Evolutionary conservation across 2,329 filamentous ascomycete species (phyloP), one percentile per base, ranked within the genome.

Genomic region (Microdochium bolleyi): DNA sequence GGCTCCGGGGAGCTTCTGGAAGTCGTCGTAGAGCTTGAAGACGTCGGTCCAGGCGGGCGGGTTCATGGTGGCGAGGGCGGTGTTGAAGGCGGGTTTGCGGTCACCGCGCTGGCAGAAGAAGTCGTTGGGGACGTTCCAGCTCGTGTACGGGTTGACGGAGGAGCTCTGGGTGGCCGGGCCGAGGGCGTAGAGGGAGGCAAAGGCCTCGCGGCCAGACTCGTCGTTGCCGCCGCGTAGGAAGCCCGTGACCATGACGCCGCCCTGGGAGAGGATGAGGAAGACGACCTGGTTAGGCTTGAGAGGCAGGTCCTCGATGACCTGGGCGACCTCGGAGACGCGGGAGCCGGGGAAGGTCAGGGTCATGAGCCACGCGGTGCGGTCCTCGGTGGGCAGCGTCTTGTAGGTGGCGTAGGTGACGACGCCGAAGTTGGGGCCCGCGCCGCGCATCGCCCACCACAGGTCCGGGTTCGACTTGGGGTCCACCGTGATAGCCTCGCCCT

Each of bases 341-440:
- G 48, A 49, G 24, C 57, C 52, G 24, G 57, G 51, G 50, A 65
- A 64, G 50, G 57, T 54, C 10, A 65, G 49, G 5, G 54, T 51
- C 13, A 58, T 59, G 24, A 59, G 53, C 63, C 62, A 65, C 9
- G 63, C 61, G 7, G 41, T 58, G 13, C 61, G 59, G 24, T 60
- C 34, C 13, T 48, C 54, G 24, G 51, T 64, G n/a, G 62, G 61
- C 57, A 70, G 68, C 9, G 59, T 61, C 55, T 67, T 71, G 56
- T 77, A 73, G 22, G 64, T 70, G n/a, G 73, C 68, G 54, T 68
- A 73, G 52, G 73, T 61, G 44, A 79, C 69, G 50, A 79, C 71
- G 44, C 76, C 76, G 56, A 79, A 72, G 57, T 78, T 78, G 9
- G 70, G 73, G 1, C 73, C 76, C 2, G 76, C 77, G 16, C 76